Percentiles rank a stretch among this genome's conserved stretches.
These are phyloP conservation scores for Penicillium thymicola DNA, from an alignment of 2,329 filamentous ascomycete species.

Conservation along the genomic window DNA sequence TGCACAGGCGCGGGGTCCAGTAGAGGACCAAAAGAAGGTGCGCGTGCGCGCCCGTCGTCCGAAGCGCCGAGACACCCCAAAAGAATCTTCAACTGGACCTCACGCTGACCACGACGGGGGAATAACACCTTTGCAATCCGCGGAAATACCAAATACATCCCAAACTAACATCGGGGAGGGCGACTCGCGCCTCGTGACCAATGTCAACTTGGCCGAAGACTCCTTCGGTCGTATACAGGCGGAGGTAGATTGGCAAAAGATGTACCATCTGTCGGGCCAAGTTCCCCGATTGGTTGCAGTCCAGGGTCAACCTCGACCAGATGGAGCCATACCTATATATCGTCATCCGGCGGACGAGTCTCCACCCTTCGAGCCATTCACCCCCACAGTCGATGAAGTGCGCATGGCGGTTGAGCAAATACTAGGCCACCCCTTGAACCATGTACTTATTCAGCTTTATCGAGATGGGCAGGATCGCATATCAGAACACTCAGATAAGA, in stretches of 20 bases:
- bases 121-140: neutral
- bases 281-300: slow-evolving; percentile 90
- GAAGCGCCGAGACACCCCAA: slow-evolving; percentile 23
- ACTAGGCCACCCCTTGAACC: slow-evolving; percentile 79
- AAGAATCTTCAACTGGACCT: neutral
- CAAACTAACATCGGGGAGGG: slow-evolving; percentile 64
- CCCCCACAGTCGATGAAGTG: slow-evolving; percentile 66
- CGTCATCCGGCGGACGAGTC: slow-evolving; percentile 90
- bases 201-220: slow-evolving; percentile 60
- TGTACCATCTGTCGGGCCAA: slow-evolving; percentile 88
- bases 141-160: neutral
- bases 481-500: slow-evolving; percentile 96
- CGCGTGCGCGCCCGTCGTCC: slow-evolving; percentile 27
- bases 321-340: slow-evolving; percentile 80
- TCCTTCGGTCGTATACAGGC: slow-evolving; percentile 68
- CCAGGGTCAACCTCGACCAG: slow-evolving; percentile 66
- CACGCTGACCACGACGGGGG: neutral
- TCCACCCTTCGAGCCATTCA: slow-evolving; percentile 72
- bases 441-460: slow-evolving; percentile 90
- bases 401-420: slow-evolving; percentile 65
- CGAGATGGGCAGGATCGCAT: slow-evolving; percentile 88
- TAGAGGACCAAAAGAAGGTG: slow-evolving; percentile 21
- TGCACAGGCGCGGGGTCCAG: slow-evolving; percentile 4
- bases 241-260: slow-evolving; percentile 83
- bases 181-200: slow-evolving; percentile 70